phyloP scores from a whole-genome alignment of 1,284 basidiomycete species.

The Xerocomus subilludens region DNA sequence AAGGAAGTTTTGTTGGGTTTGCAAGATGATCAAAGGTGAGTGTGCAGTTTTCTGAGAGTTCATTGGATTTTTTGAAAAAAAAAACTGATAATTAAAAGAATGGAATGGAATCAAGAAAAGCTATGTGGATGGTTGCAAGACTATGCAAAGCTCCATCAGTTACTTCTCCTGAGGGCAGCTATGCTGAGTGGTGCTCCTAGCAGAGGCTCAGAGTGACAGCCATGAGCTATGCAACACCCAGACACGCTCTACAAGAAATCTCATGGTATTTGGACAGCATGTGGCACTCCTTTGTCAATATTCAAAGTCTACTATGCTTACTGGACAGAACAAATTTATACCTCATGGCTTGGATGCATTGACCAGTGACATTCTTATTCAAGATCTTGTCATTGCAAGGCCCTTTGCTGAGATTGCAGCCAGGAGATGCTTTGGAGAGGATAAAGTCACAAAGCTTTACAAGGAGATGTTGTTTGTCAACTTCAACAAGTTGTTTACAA shows the following conservation, averaged over 20 bases:
- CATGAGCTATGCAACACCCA: slow-evolving; percentile 37
- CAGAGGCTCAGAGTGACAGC: not conserved
- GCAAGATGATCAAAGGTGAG: no score
- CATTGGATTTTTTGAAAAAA: no score
- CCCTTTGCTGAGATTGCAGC: slow-evolving; percentile 46
- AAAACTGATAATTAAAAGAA: no score
- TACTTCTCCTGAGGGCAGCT: no score
- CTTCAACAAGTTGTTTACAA: slow-evolving; percentile 38
- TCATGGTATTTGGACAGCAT: slow-evolving; percentile 36
- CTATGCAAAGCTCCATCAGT: no score
- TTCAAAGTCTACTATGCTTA: slow-evolving; percentile 40
- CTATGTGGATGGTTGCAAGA: no score
- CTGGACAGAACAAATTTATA: slow-evolving; percentile 47
- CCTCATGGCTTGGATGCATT: slow-evolving; percentile 47
- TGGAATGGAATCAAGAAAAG: no score
- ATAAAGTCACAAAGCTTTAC: slow-evolving; percentile 30
- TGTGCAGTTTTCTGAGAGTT: no score
- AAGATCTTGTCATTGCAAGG: slow-evolving; percentile 43
- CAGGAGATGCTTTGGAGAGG: slow-evolving; percentile 6
- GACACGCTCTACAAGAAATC: slow-evolving; percentile 23
- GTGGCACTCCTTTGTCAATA: slow-evolving; percentile 45
- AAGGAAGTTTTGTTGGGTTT: no score
- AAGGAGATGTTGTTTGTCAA: slow-evolving; percentile 45
- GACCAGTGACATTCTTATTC: slow-evolving; percentile 43
- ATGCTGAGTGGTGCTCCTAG: no score